Evolutionary conservation across 257 asterid genomes (phyloP).

Genomic region (Osmanthus fragrans): DNA sequence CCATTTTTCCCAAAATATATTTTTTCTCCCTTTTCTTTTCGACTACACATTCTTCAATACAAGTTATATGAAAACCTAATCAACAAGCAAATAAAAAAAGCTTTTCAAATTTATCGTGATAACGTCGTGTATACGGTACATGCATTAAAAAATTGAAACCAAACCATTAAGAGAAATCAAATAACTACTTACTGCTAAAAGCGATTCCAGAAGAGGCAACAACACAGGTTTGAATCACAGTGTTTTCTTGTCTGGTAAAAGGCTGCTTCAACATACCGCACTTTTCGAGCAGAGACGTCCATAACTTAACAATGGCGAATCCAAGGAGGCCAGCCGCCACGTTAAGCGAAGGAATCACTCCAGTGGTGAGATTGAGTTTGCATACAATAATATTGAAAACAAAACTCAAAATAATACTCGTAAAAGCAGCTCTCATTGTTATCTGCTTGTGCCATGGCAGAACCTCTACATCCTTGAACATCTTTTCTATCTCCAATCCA

Average conservation of each 20-base stretch:
- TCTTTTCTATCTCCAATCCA: constrained; percentile 36
- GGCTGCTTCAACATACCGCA: constrained; percentile 60
- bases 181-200: constrained; percentile 53
- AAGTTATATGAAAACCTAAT: no score
- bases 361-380: constrained; percentile 72
- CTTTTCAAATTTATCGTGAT: no score
- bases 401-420: constrained; percentile 44
- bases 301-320: constrained; percentile 47
- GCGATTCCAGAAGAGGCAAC: constrained; percentile 81
- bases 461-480: constrained; percentile 34
- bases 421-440: constrained; percentile 46
- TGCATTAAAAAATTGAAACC: no score
- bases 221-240: constrained; percentile 70
- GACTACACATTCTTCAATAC: no score
- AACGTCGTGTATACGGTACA: background rate
- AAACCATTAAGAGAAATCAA: no score
- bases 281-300: constrained; percentile 32
- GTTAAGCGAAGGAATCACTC: constrained; percentile 68
- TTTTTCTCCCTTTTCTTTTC: no score
- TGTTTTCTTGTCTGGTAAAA: constrained; percentile 74
- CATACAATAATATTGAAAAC: constrained; percentile 67
- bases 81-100: no score
- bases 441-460: constrained; percentile 61
- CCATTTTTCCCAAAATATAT: no score
- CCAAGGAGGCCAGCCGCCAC: constrained; percentile 81